phyloP scores from a whole-genome alignment of 768 basidiomycete species.

The Boletus tylopilopsis region DNA sequence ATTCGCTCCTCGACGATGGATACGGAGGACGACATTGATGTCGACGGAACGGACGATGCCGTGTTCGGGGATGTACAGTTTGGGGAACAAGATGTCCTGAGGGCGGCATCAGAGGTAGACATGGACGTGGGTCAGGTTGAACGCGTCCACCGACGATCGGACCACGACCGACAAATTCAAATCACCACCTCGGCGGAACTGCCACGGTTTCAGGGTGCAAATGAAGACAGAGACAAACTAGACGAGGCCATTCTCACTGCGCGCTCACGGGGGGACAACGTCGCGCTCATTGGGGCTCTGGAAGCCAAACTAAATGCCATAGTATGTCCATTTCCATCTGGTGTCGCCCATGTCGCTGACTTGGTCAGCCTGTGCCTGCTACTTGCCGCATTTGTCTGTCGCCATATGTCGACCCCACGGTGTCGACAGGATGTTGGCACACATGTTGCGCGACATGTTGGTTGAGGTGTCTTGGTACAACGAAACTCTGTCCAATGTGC shows the following conservation, averaged over 20 bases:
- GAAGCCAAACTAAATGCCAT: constrained; percentile 59
- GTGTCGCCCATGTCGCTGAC: constrained; percentile 28
- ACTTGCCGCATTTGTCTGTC: constrained; percentile 80
- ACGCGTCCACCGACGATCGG: constrained; percentile 8
- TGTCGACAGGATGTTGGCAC: constrained; percentile 86
- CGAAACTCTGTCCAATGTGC: constrained; percentile 83
- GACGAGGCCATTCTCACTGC: constrained; percentile 50
- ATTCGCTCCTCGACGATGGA: constrained; percentile 56
- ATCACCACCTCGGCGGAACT: neutral
- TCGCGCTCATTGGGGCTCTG: constrained; percentile 49
- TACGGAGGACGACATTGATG: constrained; percentile 75
- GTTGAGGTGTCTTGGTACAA: constrained; percentile 79
- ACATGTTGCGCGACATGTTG: constrained; percentile 81
- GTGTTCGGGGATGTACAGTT: constrained; percentile 72
- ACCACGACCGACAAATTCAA: constrained; percentile 37
- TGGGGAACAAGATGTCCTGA: constrained; percentile 65
- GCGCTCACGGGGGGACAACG: constrained; percentile 44
- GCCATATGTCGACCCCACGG: constrained; percentile 71
- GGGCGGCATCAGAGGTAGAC: constrained; percentile 25
- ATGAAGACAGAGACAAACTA: constrained; percentile 41
- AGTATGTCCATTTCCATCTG: constrained; percentile 40
- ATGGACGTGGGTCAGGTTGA: constrained; percentile 13
- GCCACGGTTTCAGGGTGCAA: neutral
- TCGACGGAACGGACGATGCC: constrained; percentile 72
- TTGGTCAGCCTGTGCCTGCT: constrained; percentile 14